phyloP scores from a whole-genome alignment of 2,329 filamentous ascomycete species.

The Helotiales sp. region DNA sequence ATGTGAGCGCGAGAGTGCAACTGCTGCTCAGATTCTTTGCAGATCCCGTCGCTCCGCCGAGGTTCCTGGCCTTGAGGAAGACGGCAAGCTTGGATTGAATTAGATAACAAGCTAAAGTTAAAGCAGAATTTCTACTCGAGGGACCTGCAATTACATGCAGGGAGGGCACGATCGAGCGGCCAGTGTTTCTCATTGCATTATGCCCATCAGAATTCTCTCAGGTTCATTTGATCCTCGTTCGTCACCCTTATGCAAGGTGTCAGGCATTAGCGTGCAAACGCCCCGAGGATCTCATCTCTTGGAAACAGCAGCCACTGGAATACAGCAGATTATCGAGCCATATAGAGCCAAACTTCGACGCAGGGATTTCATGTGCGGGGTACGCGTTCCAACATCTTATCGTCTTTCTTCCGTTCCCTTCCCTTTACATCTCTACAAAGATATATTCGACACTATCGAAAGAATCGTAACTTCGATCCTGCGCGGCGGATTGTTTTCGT shows the following conservation, averaged over 20 bases:
- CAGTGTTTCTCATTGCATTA: background rate
- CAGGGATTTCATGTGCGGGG: background rate
- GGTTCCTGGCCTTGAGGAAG: background rate
- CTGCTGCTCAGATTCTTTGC: background rate
- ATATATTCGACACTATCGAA: background rate
- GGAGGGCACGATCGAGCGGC: too few species aligned
- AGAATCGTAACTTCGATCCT: background rate
- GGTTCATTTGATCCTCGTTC: background rate
- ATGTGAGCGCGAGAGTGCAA: background rate
- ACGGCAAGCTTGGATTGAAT: background rate
- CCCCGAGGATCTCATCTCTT: background rate
- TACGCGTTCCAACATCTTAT: background rate
- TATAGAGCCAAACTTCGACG: background rate
- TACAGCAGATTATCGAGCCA: background rate
- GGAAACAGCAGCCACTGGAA: background rate
- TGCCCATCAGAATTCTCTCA: background rate
- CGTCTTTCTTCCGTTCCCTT: background rate
- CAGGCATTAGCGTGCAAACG: background rate
- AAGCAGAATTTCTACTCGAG: background rate
- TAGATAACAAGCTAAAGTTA: background rate
- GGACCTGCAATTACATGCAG: background rate
- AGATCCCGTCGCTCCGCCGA: background rate
- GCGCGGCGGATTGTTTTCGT: background rate
- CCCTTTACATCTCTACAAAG: background rate
- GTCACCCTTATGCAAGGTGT: background rate